Evolutionary conservation across 306 rosid species (phyloP).

Genomic region (Cercis canadensis): DNA sequence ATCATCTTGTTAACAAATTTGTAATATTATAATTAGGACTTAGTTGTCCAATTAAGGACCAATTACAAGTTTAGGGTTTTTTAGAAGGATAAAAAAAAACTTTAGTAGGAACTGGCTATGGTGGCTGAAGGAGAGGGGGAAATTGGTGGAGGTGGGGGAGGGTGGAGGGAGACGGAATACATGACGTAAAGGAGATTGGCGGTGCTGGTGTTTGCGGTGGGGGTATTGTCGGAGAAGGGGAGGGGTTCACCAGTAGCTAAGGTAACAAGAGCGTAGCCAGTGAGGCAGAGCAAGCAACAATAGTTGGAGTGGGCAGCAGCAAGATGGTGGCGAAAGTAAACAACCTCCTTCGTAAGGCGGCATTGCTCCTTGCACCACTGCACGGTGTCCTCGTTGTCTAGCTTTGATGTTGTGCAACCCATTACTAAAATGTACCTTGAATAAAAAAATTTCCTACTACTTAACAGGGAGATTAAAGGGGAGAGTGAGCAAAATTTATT

Average conservation of each 20-base stretch:
- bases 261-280: constrained; percentile 78
- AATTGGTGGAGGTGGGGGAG: constrained; percentile 41
- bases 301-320: constrained; percentile 97
- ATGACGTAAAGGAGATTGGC: constrained; percentile 39
- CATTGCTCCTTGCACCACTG: constrained; percentile 95
- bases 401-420: constrained; percentile 95
- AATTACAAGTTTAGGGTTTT: too few species aligned
- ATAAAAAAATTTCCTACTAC: too few species aligned
- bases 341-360: constrained; percentile 85
- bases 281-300: constrained; percentile 84
- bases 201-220: constrained; percentile 39
- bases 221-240: constrained; percentile 76
- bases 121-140: constrained; percentile 58
- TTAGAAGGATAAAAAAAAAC: too few species aligned
- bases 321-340: constrained; percentile 78
- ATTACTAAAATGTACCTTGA: constrained; percentile 36
- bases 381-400: constrained; percentile 90
- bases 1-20: too few species aligned
- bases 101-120: constrained; percentile 56
- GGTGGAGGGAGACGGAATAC: constrained; percentile 54
- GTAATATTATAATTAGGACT: too few species aligned
- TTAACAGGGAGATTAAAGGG: too few species aligned
- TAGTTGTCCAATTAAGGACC: too few species aligned
- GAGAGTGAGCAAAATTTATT: too few species aligned
- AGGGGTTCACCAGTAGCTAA: constrained; percentile 81